Percentiles rank a stretch among this genome's conserved stretches.
phyloP scores from a whole-genome alignment of 352 stramenopile species.

The Thraustochytrium sp. region DNA sequence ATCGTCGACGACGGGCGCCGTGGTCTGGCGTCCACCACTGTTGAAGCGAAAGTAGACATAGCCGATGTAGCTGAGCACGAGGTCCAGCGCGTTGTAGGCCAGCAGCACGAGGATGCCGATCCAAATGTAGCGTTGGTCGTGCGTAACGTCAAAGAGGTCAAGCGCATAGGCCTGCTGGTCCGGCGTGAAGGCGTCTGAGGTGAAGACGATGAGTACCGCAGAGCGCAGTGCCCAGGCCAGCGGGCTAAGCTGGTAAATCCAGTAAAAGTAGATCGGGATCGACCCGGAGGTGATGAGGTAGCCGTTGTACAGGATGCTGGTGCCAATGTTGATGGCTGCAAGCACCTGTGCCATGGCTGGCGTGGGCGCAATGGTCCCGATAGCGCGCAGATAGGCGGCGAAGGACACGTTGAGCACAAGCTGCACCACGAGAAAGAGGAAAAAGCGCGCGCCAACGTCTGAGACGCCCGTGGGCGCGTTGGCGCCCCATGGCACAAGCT shows the following conservation, averaged over 20 bases:
- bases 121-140: constrained; percentile 59
- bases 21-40: constrained; percentile 10
- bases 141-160: constrained; percentile 55
- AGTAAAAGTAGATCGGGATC: constrained; percentile 60
- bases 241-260: constrained; percentile 65
- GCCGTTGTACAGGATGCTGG: constrained; percentile 61
- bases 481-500: neutral
- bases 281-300: constrained; percentile 60
- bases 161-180: neutral
- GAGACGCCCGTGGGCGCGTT: neutral
- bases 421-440: constrained; percentile 61
- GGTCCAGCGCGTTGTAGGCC: constrained; percentile 51
- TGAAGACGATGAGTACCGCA: constrained; percentile 40
- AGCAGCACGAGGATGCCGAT: constrained; percentile 60
- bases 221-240: constrained; percentile 58
- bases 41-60: constrained; percentile 46
- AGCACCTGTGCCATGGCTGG: constrained; percentile 57
- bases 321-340: constrained; percentile 51
- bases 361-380: constrained; percentile 51
- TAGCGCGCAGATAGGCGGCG: constrained; percentile 61
- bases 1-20: constrained; percentile 37
- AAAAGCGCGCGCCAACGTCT: constrained; percentile 49
- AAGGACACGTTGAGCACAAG: constrained; percentile 66
- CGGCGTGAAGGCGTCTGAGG: neutral
- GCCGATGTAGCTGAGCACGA: constrained; percentile 56